A percentile compares a stretch with the other conserved stretches of the same genome.
Conservation (phyloP, 768 basidiomycete genomes). For the Termitomyces sp. region DNA sequence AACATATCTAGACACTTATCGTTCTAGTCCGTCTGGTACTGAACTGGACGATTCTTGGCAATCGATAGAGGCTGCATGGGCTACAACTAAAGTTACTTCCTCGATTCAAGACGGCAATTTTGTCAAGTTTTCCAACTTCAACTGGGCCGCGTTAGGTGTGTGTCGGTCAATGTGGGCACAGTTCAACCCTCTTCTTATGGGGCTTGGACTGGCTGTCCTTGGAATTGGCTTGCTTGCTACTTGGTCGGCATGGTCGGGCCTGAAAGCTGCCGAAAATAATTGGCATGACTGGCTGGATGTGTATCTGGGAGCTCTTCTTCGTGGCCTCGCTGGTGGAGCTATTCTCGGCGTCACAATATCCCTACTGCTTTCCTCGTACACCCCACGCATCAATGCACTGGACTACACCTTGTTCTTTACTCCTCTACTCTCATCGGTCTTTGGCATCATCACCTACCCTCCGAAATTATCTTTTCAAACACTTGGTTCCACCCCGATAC, state of each 20-base stretch:
- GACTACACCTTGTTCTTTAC: slow-evolving; percentile 48
- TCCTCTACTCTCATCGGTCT: slow-evolving; percentile 39
- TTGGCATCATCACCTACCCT: slow-evolving; percentile 37
- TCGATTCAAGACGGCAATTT: slow-evolving; percentile 25
- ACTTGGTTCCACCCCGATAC: slow-evolving; percentile 31
- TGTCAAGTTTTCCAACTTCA: slow-evolving; percentile 44
- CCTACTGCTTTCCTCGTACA: slow-evolving; percentile 22
- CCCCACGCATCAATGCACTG: slow-evolving; percentile 44
- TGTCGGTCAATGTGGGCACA: slow-evolving; percentile 94
- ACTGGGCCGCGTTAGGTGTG: slow-evolving; percentile 53
- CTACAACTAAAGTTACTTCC: slow-evolving; percentile 19
- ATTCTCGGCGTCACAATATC: slow-evolving; percentile 29
- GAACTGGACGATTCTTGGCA: slow-evolving; percentile 71
- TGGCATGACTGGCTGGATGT: slow-evolving; percentile 40
- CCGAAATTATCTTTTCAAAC: slow-evolving; percentile 26
- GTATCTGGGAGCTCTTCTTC: slow-evolving; percentile 25
- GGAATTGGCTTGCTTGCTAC: slow-evolving; percentile 47
- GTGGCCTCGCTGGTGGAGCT: slow-evolving; percentile 31
- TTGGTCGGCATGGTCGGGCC: slow-evolving; percentile 48
- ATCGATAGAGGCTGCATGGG: slow-evolving; percentile 43
- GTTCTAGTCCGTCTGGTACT: slow-evolving; percentile 56
- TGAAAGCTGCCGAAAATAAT: slow-evolving; percentile 30
- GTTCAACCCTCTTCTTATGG: slow-evolving; percentile 79
- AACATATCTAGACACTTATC: slow-evolving; percentile 73
- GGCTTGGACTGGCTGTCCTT: slow-evolving; percentile 62